These are phyloP conservation scores for Lepidium didymum DNA, from an alignment of 345 rosid species.

Conservation along the genomic window DNA sequence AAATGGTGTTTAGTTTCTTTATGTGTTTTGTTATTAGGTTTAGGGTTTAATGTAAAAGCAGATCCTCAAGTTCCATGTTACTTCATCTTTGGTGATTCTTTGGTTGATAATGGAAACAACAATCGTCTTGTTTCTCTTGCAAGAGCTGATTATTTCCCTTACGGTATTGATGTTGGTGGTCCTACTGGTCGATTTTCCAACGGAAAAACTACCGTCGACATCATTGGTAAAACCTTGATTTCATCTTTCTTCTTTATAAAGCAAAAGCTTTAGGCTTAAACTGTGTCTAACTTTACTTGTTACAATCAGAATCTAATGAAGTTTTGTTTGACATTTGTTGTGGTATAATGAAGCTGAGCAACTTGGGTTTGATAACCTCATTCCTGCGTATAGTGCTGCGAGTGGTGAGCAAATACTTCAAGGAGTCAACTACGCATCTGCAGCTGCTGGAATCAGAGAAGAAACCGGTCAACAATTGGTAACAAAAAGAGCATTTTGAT, in stretches of 20 bases:
- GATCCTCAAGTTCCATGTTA: conserved; percentile 71
- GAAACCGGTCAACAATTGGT: conserved; percentile 86
- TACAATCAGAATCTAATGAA: background rate
- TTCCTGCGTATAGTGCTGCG: conserved; percentile 47
- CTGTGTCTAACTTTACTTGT: background rate
- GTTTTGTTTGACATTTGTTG: background rate
- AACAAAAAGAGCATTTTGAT: background rate
- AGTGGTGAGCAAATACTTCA: conserved; percentile 46
- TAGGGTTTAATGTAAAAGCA: conserved; percentile 22
- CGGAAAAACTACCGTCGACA: conserved; percentile 74
- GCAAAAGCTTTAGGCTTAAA: background rate
- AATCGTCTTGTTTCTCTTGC: conserved; percentile 61
- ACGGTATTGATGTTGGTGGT: conserved; percentile 73
- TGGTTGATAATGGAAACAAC: conserved; percentile 92
- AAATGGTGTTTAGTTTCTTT: conserved; percentile 22
- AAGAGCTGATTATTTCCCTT: conserved; percentile 66
- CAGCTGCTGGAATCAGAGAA: conserved; percentile 80
- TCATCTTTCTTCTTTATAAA: background rate
- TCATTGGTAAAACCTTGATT: conserved; percentile 37
- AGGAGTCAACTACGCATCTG: conserved; percentile 84
- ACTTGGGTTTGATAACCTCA: conserved; percentile 53
- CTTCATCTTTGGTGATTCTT: conserved; percentile 84
- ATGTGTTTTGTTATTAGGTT: conserved; percentile 11
- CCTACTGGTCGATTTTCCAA: conserved; percentile 83
- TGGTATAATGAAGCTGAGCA: conserved; percentile 39